A percentile compares a stretch with the other conserved stretches of the same genome.
Conservation (phyloP, 2,329 filamentous ascomycete species). For the Pseudogymnoascus verrucosus region DNA sequence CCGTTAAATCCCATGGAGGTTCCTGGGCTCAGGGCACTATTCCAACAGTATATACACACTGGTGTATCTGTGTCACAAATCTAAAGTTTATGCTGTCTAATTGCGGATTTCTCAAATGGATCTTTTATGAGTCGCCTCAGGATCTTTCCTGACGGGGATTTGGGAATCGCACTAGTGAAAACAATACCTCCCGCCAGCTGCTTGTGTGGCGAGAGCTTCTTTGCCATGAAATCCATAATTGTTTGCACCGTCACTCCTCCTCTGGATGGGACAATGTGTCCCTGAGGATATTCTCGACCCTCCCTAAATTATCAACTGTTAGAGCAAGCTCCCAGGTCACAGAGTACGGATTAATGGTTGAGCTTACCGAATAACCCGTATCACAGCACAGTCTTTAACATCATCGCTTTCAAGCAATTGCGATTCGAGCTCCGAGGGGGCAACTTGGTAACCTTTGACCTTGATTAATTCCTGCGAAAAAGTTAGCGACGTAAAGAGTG, state of each 20-base stretch:
- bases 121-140: constrained; percentile 62
- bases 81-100: too few relatives aligned
- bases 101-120: constrained; percentile 1
- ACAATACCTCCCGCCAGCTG: constrained; percentile 56
- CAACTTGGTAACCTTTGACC: constrained; percentile 50
- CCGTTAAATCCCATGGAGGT: too few relatives aligned
- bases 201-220: constrained; percentile 48
- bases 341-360: too few relatives aligned
- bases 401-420: constrained; percentile 66
- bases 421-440: constrained; percentile 74
- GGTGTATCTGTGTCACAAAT: too few relatives aligned
- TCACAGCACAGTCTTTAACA: constrained; percentile 71
- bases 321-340: too few relatives aligned
- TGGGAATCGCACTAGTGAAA: constrained; percentile 60
- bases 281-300: constrained; percentile 23
- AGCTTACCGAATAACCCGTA: constrained; percentile 42
- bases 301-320: too few relatives aligned
- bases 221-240: constrained; percentile 26
- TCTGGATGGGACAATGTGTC: constrained; percentile 31
- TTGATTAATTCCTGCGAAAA: constrained; percentile 31
- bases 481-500: constrained; percentile 9
- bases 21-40: too few relatives aligned
- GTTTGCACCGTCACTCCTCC: constrained; percentile 23
- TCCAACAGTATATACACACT: too few relatives aligned
- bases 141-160: constrained; percentile 69